Conservation (phyloP, 2,329 filamentous ascomycete species). For the Apiospora malaysiana region DNA sequence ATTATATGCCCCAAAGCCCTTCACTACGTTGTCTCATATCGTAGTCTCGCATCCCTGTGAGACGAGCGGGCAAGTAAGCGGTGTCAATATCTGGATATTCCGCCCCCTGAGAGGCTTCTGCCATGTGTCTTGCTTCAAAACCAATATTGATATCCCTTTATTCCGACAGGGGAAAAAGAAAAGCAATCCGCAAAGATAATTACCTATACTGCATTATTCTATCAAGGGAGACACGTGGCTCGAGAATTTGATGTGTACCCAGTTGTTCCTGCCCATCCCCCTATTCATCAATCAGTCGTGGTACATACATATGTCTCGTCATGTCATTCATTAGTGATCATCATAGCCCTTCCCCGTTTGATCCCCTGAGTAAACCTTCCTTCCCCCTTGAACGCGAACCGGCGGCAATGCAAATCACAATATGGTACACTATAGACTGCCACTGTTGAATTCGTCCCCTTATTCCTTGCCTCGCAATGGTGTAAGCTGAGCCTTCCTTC, state of each 20-base stretch:
- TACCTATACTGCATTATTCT: neutral
- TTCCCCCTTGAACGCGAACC: neutral
- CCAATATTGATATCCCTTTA: neutral
- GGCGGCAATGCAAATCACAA: constrained; percentile 2
- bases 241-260: constrained; percentile 12
- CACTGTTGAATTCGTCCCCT: neutral
- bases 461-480: neutral
- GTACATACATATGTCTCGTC: constrained; percentile 15
- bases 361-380: neutral
- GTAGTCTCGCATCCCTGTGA: neutral
- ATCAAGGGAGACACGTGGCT: neutral
- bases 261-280: constrained; percentile 7
- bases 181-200: neutral
- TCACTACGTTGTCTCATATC: neutral
- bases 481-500: neutral
- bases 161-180: neutral
- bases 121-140: neutral
- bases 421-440: constrained; percentile 9
- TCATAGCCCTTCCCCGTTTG: neutral
- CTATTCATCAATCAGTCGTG: constrained; percentile 6
- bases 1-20: neutral
- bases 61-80: neutral
- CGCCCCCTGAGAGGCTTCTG: neutral
- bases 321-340: constrained; percentile 14
- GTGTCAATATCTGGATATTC: neutral